Evolutionary conservation across 164 flowering plant genomes (phyloP).

Genomic region (Nymphaea thermarum): DNA sequence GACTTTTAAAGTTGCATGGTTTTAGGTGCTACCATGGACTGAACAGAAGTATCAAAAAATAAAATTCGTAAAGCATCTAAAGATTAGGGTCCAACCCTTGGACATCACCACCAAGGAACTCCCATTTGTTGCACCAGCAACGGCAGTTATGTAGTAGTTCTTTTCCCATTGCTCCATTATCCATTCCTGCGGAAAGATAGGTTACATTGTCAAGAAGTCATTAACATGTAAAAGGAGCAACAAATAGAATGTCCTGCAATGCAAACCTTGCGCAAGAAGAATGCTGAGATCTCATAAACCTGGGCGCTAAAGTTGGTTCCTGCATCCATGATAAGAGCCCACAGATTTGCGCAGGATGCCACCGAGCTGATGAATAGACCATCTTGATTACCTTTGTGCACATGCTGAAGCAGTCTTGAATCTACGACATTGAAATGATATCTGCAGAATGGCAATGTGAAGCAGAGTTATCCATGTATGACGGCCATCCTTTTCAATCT

Average conservation of each 20-base stretch:
- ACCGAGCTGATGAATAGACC: conserved; percentile 73
- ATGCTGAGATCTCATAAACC: conserved; percentile 66
- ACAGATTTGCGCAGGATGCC: conserved; percentile 60
- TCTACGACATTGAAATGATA: conserved; percentile 93
- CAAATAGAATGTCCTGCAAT: neutral
- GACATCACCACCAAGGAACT: conserved; percentile 92
- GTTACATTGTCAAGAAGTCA: neutral
- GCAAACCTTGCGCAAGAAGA: conserved; percentile 65
- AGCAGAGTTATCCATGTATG: too few species aligned
- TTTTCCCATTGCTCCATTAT: conserved; percentile 97
- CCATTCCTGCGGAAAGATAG: conserved; percentile 54
- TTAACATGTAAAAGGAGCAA: neutral
- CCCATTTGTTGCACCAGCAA: conserved; percentile 81
- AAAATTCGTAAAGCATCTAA: neutral
- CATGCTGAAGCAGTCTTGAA: conserved; percentile 63
- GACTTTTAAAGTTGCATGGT: too few species aligned
- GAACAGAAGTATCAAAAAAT: too few species aligned
- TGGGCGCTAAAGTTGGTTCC: conserved; percentile 74
- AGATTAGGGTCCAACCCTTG: conserved; percentile 39
- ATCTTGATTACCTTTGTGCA: conserved; percentile 85
- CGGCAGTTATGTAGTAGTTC: conserved; percentile 73
- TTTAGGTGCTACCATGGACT: too few species aligned
- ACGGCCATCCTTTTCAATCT: too few species aligned
- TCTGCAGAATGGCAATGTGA: conserved; percentile 22
- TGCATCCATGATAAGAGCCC: conserved; percentile 95